Evolutionary conservation across 2,329 filamentous ascomycete species (phyloP).

Genomic region (Talaromyces islandicus): DNA sequence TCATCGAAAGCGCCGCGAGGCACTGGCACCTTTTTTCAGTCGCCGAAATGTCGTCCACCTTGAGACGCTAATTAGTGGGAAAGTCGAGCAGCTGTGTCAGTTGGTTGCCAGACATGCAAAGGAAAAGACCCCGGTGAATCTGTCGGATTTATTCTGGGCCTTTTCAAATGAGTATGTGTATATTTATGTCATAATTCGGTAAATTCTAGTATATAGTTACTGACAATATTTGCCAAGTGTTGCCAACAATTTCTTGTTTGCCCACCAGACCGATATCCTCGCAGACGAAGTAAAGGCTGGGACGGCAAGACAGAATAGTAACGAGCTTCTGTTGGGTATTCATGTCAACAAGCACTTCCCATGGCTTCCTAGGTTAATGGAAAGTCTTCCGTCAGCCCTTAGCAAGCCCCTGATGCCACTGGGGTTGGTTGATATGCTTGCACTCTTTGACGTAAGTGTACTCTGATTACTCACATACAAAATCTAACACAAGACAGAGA

Average conservation of each 20-base stretch:
- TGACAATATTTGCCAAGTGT: constrained; percentile 15
- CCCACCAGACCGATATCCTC: constrained; percentile 19
- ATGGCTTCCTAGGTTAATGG: constrained; percentile 20
- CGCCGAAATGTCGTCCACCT: constrained; percentile 21
- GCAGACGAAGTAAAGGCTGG: constrained; percentile 18
- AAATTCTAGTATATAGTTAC: background rate
- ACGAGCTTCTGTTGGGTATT: constrained; percentile 21
- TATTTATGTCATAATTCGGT: background rate
- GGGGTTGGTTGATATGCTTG: constrained; percentile 19
- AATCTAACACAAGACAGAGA: constrained; percentile 9
- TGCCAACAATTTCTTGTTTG: constrained; percentile 24
- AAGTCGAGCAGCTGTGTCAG: constrained; percentile 17
- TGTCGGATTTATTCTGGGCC: constrained; percentile 25
- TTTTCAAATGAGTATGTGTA: constrained; percentile 22
- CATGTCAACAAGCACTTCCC: constrained; percentile 28
- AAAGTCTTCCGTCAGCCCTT: constrained; percentile 16
- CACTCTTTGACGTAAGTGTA: constrained; percentile 13
- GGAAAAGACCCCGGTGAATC: constrained; percentile 12
- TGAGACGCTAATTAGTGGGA: constrained; percentile 19
- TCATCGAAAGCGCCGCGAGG: constrained; percentile 24
- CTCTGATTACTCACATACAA: background rate
- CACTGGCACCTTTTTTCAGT: constrained; percentile 27
- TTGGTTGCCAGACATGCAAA: constrained; percentile 6
- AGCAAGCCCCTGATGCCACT: constrained; percentile 18
- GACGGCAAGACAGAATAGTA: constrained; percentile 21